Evolutionary conservation across 305 asterid genomes (phyloP).

Genomic region (Rubia balearica): DNA sequence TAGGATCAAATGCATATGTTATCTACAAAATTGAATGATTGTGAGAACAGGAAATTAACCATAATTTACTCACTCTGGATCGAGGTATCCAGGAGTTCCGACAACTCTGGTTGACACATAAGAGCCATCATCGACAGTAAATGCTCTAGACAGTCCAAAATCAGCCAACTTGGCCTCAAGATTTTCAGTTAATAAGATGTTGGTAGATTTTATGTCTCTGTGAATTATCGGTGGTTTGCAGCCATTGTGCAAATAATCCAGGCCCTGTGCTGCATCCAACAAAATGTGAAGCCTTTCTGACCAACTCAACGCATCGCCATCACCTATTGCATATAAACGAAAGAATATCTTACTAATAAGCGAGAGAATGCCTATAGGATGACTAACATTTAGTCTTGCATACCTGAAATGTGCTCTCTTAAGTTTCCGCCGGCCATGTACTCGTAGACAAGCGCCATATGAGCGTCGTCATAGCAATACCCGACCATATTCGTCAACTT

Average conservation of each 20-base stretch:
- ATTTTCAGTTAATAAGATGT: conserved; percentile 25
- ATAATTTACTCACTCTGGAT: conserved; percentile 25
- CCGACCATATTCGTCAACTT: conserved; percentile 29
- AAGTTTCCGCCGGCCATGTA: conserved; percentile 31
- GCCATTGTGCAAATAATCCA: conserved; percentile 33
- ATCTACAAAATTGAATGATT: background rate
- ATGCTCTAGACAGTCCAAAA: conserved; percentile 30
- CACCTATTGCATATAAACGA: conserved; percentile 5
- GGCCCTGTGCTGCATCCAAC: conserved; percentile 28
- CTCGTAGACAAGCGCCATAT: conserved; percentile 27
- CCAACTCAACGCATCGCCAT: conserved; percentile 22
- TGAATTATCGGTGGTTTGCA: conserved; percentile 33
- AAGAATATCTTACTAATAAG: too few species aligned
- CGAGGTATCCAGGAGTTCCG: conserved; percentile 32
- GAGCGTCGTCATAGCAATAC: conserved; percentile 25
- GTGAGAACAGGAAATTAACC: background rate
- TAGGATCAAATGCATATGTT: background rate
- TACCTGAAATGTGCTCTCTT: conserved; percentile 22
- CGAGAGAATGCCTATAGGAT: too few species aligned
- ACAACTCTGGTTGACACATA: conserved; percentile 18
- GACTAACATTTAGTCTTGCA: too few species aligned
- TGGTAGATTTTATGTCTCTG: conserved; percentile 30
- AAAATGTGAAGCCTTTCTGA: conserved; percentile 27
- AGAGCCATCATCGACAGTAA: conserved; percentile 18
- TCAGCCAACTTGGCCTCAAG: conserved; percentile 29